These are phyloP conservation scores for Hippophae gyantsensis DNA, from an alignment of 306 rosid species.

Conservation along the genomic window DNA sequence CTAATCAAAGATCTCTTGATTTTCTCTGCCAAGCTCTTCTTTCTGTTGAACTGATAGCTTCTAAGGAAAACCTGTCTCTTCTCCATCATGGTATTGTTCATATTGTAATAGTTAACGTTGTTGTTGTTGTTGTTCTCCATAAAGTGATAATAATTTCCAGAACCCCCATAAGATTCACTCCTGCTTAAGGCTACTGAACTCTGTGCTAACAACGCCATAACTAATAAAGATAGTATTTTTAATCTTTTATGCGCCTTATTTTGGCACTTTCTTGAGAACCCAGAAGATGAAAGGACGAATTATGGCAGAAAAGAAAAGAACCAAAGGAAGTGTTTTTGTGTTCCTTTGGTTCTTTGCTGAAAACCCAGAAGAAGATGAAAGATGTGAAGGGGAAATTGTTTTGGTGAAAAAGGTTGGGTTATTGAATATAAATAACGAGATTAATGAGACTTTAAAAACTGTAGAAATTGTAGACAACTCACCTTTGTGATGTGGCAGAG, in stretches of 20 bases:
- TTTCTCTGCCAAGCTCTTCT: constrained; percentile 39
- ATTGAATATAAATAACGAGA: neutral
- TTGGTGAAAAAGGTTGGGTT: neutral
- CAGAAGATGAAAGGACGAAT: no score
- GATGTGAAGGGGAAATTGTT: constrained; percentile 5
- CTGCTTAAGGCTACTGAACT: constrained; percentile 25
- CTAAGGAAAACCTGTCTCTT: constrained; percentile 71
- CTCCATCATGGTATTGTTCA: constrained; percentile 43
- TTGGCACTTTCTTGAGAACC: no score
- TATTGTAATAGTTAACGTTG: constrained; percentile 3
- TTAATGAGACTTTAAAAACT: neutral
- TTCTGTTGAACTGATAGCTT: constrained; percentile 73
- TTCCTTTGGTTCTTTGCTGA: neutral
- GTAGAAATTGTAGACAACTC: constrained; percentile 7
- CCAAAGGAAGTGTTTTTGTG: neutral
- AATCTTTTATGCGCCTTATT: no score
- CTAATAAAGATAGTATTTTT: no score
- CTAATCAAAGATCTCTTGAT: constrained; percentile 49
- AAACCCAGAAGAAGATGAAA: neutral
- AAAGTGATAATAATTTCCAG: constrained; percentile 10
- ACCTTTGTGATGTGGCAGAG: constrained; percentile 17
- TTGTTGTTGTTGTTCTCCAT: constrained; percentile 19
- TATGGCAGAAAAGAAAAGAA: neutral
- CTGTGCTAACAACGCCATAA: constrained; percentile 23
- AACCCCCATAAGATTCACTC: constrained; percentile 39